Base-by-base conservation (phyloP, 2,329 filamentous ascomycete genomes). In the Monosporascus ibericus region DNA sequence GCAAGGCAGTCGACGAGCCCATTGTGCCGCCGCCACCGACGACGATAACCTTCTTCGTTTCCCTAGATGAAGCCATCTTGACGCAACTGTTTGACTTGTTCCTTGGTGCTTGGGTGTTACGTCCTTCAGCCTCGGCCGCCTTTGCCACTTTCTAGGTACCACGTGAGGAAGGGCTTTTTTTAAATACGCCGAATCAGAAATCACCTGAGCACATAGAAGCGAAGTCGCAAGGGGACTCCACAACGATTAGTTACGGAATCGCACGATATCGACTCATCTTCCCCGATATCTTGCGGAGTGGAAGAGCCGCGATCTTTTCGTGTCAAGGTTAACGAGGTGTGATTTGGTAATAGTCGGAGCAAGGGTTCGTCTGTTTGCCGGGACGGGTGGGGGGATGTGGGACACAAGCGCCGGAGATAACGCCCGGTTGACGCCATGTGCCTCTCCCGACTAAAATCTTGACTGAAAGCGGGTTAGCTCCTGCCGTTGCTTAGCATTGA, bases 11-110 rank as follows among this genome's bases (percentile, higher is more conserved):
- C 6, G 74, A 76, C 3, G 73, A 69, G 14, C 75, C 74, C 53
- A 74, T 71, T 6, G 73, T 74, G 44, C 74, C 74, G 9, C 73
- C 75, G 30, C 77, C 77, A n/a, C 76, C 71, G 27, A 78, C 67
- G 18, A 76, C 65, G 44, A 78, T 63, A 22, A 69, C 57, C 37
- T 61, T 67, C 7, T 58, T 64, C 24, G 54, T 57, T 49, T 49
- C 48, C 7, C 64, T 63, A 15, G 55, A 57, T 4, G 39, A 22
- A 15, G 60, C 52, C 65, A 68, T 68, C 22, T 42, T 54, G 46
- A 48, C 25, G 18, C 8, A 38, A 34, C 17, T 20, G 18, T 25
- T 51, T 20, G 3, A n/a, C n/a, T 25, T 36, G 20, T 48, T 11
- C 48, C 34, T 17, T 47, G 27, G 34, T 9, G 30, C 22, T 38